Base-by-base conservation (phyloP, 257 asterid genomes). In the Verbascum thapsus region DNA sequence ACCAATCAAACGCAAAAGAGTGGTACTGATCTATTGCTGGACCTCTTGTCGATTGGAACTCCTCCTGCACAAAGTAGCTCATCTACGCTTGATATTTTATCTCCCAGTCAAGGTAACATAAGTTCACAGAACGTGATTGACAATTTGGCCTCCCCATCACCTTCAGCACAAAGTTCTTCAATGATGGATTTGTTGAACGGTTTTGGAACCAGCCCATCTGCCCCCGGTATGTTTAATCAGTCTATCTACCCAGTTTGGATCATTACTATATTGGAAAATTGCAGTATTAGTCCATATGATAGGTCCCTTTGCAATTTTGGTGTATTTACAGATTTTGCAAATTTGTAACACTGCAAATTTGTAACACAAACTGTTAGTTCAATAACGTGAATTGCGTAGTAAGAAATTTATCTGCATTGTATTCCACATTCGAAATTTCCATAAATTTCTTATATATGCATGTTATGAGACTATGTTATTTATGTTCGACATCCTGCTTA, bases 41-140 rank as follows among this genome's bases (percentile, higher is more conserved):
- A 90, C 77, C 92, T 90, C 57, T 73, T 90, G 73, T 87, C 98
- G 15, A 80, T 90, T 45, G 98, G 95, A 68, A 68, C 86, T 54
- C 84, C 95, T 75, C 82, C 85, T 54, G 72, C 80, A 53, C 88
- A 68, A 63, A 81, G 71, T 71, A 78, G 61, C 76, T 39, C 83
- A 41, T 56, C 97, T 50, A 20, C 67, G 15, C 70, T 83, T 41
- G 83, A 75, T 63, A 57, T 77, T 66, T 56, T 78, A 51, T 72
- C 87, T n/a, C 30, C 87, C 71, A 70, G 61, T 81, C 81, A 68
- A 67, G 76, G 74, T 57, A 68, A 72, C 70, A 78, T 66, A 72
- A 81, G 69, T 61, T 15, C 90, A 8, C 59, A 63, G 37, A 84
- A 83, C 53, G 56, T 79, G 66, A 71, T 83, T 67, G 84, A 79